phyloP scores from a whole-genome alignment of 768 basidiomycete genomes.

The Clathrus columnatus region DNA sequence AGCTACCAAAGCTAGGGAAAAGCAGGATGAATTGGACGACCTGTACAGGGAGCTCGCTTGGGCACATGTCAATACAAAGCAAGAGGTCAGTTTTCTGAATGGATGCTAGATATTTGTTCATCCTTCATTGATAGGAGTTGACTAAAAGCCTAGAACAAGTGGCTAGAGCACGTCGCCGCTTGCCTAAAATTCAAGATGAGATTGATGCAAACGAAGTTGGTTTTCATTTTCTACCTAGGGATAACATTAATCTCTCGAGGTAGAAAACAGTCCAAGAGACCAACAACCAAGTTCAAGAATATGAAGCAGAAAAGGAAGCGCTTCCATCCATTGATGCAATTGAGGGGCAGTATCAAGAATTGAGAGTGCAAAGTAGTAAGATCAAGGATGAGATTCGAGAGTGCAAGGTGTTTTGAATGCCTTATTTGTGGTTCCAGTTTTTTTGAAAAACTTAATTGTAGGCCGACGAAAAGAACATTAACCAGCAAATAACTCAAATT shows the following conservation, averaged over 20 bases:
- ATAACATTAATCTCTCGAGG: constrained; percentile 7
- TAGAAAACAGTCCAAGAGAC: constrained; percentile 28
- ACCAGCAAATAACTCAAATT: constrained; percentile 27
- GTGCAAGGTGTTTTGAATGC: constrained; percentile 38
- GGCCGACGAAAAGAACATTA: constrained; percentile 46
- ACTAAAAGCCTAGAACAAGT: constrained; percentile 32
- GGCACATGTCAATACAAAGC: constrained; percentile 71
- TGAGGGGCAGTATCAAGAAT: constrained; percentile 25
- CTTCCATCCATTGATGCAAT: constrained; percentile 44
- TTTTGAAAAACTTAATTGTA: constrained; percentile 18
- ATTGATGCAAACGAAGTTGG: constrained; percentile 33
- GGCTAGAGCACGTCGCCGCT: constrained; percentile 28
- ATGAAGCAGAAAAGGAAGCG: constrained; percentile 32
- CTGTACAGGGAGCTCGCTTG: constrained; percentile 80
- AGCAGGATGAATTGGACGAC: constrained; percentile 56
- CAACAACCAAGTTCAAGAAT: constrained; percentile 26
- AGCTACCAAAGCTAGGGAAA: constrained; percentile 64
- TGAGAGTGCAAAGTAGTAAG: constrained; percentile 33
- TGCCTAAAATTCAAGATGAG: constrained; percentile 33
- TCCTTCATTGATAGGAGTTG: constrained; percentile 30
- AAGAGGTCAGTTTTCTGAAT: constrained; percentile 37
- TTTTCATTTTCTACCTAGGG: not conserved
- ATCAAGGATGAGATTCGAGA: constrained; percentile 37
- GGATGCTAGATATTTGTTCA: not conserved
- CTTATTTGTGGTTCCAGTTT: not conserved